These are phyloP conservation scores for Raddia guianensis DNA, from an alignment of 176 grass and related monocot genomes.

Conservation along the genomic window DNA sequence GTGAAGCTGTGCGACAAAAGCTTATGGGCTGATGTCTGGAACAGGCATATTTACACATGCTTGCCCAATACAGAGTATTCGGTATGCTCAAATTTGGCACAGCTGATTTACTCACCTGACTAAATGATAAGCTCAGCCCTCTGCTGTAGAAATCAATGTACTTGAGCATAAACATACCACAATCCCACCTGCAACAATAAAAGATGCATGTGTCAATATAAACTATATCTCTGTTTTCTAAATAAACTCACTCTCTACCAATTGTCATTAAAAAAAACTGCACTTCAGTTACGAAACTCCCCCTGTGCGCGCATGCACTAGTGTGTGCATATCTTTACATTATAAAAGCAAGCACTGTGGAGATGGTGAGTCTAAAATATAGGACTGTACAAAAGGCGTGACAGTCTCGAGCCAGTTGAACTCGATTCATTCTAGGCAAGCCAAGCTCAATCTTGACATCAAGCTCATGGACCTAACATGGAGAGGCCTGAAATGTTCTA, in stretches of 20 bases:
- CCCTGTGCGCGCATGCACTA: not conserved
- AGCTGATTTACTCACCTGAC: constrained; percentile 56
- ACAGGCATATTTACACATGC: constrained; percentile 2
- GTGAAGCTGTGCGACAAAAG: not conserved
- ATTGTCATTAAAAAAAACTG: not conserved
- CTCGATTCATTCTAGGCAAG: too few relatives aligned
- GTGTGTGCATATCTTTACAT: too few relatives aligned
- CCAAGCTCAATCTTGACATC: too few relatives aligned
- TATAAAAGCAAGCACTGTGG: too few relatives aligned
- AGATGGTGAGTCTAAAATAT: too few relatives aligned
- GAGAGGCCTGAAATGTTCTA: too few relatives aligned
- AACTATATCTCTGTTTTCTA: not conserved
- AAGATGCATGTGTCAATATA: not conserved
- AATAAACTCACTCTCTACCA: not conserved
- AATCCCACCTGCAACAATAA: constrained; percentile 64
- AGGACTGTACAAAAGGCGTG: too few relatives aligned
- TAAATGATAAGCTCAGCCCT: constrained; percentile 61
- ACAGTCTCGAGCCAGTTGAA: too few relatives aligned
- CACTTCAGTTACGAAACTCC: constrained; percentile 30
- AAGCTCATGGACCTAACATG: too few relatives aligned
- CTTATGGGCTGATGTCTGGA: constrained; percentile 4
- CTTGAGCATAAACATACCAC: constrained; percentile 97
- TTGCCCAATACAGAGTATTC: not conserved
- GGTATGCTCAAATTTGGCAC: not conserved
- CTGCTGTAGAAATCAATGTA: constrained; percentile 86